Evolutionary conservation across 306 rosid genomes (phyloP).

Genomic region (Prunus persica): DNA sequence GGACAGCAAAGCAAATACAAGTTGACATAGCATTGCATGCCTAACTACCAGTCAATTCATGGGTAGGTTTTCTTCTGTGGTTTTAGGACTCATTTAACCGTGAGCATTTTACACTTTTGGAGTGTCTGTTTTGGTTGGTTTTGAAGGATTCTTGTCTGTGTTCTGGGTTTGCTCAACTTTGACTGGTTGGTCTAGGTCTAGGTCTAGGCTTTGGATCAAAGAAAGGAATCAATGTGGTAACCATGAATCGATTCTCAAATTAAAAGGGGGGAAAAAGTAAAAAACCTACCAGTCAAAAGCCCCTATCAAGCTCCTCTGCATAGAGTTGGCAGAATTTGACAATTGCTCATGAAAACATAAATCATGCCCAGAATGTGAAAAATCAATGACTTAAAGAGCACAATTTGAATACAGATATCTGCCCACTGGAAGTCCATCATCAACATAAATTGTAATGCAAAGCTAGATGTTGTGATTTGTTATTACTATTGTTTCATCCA

Average conservation of each 20-base stretch:
- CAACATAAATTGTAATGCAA: not conserved
- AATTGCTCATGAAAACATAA: not conserved
- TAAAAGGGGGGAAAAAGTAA: not conserved
- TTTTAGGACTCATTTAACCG: not conserved
- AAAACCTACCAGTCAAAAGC: conserved; percentile 51
- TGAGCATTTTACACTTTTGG: not conserved
- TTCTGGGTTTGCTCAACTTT: conserved; percentile 14
- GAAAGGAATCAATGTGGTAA: not conserved
- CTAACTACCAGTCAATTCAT: conserved; percentile 11
- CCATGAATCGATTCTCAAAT: not conserved
- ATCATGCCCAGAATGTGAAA: not conserved
- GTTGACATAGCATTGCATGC: not conserved
- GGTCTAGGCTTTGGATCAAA: conserved; percentile 2
- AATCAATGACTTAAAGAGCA: too few relatives aligned
- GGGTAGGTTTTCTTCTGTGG: not conserved
- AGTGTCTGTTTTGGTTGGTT: not conserved
- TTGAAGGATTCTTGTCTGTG: not conserved
- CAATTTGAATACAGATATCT: too few relatives aligned
- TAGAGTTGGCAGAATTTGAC: not conserved
- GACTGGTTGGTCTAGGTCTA: conserved; percentile 30
- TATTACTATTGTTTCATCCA: not conserved
- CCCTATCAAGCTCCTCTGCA: not conserved
- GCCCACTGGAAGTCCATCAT: too few relatives aligned
- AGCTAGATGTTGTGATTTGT: not conserved
- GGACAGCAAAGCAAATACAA: too few relatives aligned